Evolutionary conservation across 169 alveolate species (phyloP), one percentile per base, ranked within the genome.

Genomic region (Plasmodium adleri): DNA sequence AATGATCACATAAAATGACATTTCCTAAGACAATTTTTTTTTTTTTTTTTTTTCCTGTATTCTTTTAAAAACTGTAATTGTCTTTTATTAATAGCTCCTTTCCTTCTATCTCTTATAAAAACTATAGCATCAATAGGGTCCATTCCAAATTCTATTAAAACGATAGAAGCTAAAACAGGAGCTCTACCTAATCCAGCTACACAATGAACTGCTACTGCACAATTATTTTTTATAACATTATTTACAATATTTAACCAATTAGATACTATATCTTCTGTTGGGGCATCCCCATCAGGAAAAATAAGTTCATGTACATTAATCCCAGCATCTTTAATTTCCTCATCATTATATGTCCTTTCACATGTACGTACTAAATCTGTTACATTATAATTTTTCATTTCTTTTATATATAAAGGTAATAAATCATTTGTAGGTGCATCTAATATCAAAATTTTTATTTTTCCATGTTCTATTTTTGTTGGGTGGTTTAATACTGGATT

Each of bases 101-200:
- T 95, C 62, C 98, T 89, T 72, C 97, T 92, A 22, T 95, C 96
- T n/a, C 98, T 86, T 17, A 96, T 95, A 93, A 94, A 96, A 74
- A 92, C 93, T 89, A 96, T 95, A 13, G 98, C 98, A 73, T 96
- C 97, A 83, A 95, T 88, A 22, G 98, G 96, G 17, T 96, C 97
- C 97, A 96, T 95, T 10, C 98, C 98, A 74, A 93, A 93, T 76
- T 96, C 98, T 43, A 96, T 96, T n/a, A 96, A 94, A 3, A 97
- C 98, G 20, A 96, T 91, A 17, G 97, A 96, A 47, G 97, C 98
- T 15, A 96, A 93, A 26, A 97, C 98, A 12, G 98, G 98, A 26
- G 98, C 98, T 52, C 98, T 85, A 26, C 98, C 98, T 28, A 97
- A 93, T 8, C 98, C 98, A 2, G 98, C 98, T 28, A 97, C 97